A percentile compares a stretch with the other conserved stretches of the same genome.
These are phyloP conservation scores for Talaromyces proteolyticus DNA, from an alignment of 495 filamentous ascomycete species.

Conservation along the genomic window DNA sequence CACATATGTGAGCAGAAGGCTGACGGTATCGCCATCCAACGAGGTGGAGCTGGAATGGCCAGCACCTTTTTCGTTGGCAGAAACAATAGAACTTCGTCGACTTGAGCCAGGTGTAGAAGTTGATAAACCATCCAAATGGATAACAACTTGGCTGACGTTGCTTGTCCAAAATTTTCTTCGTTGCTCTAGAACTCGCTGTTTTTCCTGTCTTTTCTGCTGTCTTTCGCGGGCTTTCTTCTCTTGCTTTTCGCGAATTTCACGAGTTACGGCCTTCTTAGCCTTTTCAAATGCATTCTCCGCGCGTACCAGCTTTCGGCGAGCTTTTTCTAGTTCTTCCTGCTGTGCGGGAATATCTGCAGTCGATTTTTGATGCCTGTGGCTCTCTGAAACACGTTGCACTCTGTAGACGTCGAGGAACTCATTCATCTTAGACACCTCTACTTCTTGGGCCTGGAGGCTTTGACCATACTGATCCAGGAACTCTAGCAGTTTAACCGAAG, in stretches of 20 bases:
- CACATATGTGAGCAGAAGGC: conserved; percentile 57
- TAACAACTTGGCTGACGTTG: conserved; percentile 49
- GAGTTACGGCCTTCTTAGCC: conserved; percentile 12
- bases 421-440: conserved; percentile 10
- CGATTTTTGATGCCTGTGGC: conserved; percentile 4
- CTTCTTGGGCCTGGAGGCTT: conserved; percentile 5
- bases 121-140: conserved; percentile 49
- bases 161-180: conserved; percentile 50
- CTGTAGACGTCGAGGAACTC: conserved; percentile 17
- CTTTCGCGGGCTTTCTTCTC: conserved; percentile 28
- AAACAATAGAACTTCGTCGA: conserved; percentile 43
- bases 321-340: conserved; percentile 10
- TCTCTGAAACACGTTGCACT: conserved; percentile 5
- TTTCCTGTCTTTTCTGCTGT: conserved; percentile 40
- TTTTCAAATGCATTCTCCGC: conserved; percentile 25
- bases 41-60: conserved; percentile 14
- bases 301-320: conserved; percentile 5
- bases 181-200: conserved; percentile 44
- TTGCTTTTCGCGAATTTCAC: conserved; percentile 17
- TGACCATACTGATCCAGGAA: conserved; percentile 17
- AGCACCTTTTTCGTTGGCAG: conserved; percentile 25
- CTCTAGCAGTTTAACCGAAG: conserved; percentile 8
- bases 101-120: conserved; percentile 47
- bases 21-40: conserved; percentile 24
- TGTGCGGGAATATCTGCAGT: conserved; percentile 4